Percentiles rank a stretch among this genome's conserved stretches.
These are phyloP conservation scores for Aspergillus ostianus DNA, from an alignment of 495 filamentous ascomycete genomes.

Conservation along the genomic window DNA sequence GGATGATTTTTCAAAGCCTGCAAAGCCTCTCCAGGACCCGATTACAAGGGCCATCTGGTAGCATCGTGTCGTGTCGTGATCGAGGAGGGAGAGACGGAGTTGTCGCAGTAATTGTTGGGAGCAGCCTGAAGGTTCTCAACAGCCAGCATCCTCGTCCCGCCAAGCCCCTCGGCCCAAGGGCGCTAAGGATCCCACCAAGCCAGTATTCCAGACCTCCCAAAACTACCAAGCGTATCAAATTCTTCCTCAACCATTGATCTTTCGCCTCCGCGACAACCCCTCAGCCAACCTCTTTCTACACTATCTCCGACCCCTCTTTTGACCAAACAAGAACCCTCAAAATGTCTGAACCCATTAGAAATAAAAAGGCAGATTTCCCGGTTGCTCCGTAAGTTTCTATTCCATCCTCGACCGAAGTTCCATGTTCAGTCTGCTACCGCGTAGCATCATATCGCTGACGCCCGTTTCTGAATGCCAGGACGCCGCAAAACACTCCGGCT, in stretches of 20 bases:
- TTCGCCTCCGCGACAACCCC: slow-evolving; percentile 25
- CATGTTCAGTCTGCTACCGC: background rate
- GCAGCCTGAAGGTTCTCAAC: slow-evolving; percentile 40
- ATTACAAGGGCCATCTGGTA: too few relatives aligned
- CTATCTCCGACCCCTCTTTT: slow-evolving; percentile 5
- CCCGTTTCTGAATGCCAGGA: slow-evolving; percentile 51
- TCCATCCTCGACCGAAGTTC: background rate
- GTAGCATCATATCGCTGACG: slow-evolving; percentile 22
- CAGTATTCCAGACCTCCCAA: slow-evolving; percentile 46
- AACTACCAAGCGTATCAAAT: slow-evolving; percentile 38
- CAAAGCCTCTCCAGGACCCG: too few relatives aligned
- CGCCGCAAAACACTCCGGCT: slow-evolving; percentile 93
- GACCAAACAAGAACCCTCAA: slow-evolving; percentile 16
- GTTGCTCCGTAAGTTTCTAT: slow-evolving; percentile 72
- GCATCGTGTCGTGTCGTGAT: background rate
- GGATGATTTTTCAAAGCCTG: too few relatives aligned
- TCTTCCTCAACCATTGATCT: slow-evolving; percentile 34
- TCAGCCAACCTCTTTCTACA: slow-evolving; percentile 18
- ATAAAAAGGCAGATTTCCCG: slow-evolving; percentile 79
- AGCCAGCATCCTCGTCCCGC: slow-evolving; percentile 38
- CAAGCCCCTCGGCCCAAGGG: slow-evolving; percentile 48
- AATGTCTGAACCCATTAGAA: slow-evolving; percentile 91
- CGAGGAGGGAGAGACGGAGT: background rate
- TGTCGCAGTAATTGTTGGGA: slow-evolving; percentile 35
- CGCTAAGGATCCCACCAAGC: slow-evolving; percentile 51